phyloP scores from a whole-genome alignment of 2,329 filamentous ascomycete species.

The Colletotrichum chlorophyti region DNA sequence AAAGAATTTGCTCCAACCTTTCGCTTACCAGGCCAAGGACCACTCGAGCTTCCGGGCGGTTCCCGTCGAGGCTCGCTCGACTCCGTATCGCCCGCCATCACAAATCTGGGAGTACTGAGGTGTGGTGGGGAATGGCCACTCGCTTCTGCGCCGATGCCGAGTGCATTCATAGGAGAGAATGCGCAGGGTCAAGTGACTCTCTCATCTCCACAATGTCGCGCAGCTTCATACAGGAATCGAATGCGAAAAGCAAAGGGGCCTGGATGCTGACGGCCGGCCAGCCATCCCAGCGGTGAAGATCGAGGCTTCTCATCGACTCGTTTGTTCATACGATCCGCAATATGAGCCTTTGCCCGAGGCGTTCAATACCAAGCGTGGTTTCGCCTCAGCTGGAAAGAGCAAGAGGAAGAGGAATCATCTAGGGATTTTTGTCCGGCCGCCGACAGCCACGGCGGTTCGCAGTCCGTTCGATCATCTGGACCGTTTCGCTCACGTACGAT shows the following conservation, averaged over 20 bases:
- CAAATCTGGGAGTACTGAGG: background rate
- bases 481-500: background rate
- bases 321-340: background rate
- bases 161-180: background rate
- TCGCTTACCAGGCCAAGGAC: background rate
- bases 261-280: background rate
- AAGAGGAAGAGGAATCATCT: background rate
- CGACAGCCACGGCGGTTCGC: conserved; percentile 10
- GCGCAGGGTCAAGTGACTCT: conserved; percentile 24
- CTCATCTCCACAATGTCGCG: background rate
- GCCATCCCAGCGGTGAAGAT: background rate
- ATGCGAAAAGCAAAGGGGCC: background rate
- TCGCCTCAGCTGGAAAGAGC: background rate
- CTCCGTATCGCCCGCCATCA: background rate
- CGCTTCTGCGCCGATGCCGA: conserved; percentile 15
- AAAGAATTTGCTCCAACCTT: too few relatives aligned
- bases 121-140: background rate
- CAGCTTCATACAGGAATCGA: too few relatives aligned
- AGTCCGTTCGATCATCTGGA: conserved; percentile 14
- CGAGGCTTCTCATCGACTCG: background rate
- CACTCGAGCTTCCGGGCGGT: conserved; percentile 4
- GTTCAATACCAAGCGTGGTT: background rate
- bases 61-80: conserved; percentile 9
- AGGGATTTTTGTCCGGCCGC: background rate
- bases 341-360: conserved; percentile 4